Conservation (phyloP, 2,329 filamentous ascomycete genomes). For the Aspergillus caelatus region DNA sequence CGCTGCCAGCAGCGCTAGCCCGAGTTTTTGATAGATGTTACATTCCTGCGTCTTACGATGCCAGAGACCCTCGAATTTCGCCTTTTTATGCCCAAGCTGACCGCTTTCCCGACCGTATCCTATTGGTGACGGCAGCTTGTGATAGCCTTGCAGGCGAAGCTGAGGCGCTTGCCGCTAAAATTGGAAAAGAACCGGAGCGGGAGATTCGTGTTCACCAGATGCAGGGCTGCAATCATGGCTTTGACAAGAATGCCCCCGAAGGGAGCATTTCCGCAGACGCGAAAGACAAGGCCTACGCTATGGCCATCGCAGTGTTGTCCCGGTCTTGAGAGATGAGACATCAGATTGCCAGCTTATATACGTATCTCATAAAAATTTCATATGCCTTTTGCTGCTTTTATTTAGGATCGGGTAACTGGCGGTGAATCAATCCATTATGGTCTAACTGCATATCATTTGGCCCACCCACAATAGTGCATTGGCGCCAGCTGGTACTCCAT, state of each 20-base stretch:
- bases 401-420: slow-evolving; percentile 1
- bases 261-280: slow-evolving; percentile 31
- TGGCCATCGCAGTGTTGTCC: slow-evolving; percentile 36
- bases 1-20: slow-evolving; percentile 26
- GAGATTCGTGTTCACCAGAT: slow-evolving; percentile 37
- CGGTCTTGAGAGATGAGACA: slow-evolving; percentile 1
- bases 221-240: slow-evolving; percentile 42
- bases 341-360: background rate
- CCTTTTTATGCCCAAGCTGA: slow-evolving; percentile 30
- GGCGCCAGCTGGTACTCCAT: background rate
- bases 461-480: background rate
- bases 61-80: slow-evolving; percentile 36
- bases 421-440: background rate
- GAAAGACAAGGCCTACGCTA: slow-evolving; percentile 38
- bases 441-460: background rate
- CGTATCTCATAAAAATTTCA: background rate
- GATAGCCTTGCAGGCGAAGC: slow-evolving; percentile 35
- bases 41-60: slow-evolving; percentile 26
- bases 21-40: slow-evolving; percentile 36
- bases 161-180: slow-evolving; percentile 31
- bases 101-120: slow-evolving; percentile 31
- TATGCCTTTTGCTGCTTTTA: slow-evolving; percentile 1
- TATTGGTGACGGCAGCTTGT: slow-evolving; percentile 34
- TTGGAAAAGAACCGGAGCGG: slow-evolving; percentile 22
- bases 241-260: slow-evolving; percentile 37